Evolutionary conservation across 495 filamentous ascomycete species (phyloP), one percentile per base, ranked within the genome.

Genomic region (Astrothelium macrocarpum): DNA sequence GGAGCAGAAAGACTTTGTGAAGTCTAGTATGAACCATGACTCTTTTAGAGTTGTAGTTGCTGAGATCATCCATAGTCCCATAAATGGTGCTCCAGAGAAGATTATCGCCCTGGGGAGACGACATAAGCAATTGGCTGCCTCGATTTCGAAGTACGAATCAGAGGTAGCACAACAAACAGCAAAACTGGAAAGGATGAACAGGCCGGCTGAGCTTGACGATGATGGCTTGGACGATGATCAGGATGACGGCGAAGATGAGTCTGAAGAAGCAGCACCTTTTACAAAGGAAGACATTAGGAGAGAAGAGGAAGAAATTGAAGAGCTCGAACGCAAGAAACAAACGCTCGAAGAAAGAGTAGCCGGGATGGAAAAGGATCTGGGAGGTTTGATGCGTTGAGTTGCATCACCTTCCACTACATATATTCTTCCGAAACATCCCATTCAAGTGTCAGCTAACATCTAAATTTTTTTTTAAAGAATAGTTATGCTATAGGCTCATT

Each of bases 1-100:
- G 93, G 94, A 1, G 94, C 92, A 2, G 91, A 97, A 78, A 95
- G 91, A 76, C 80, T 98, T 29, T 91, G 90, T 70, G 81, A 79
- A 56, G 91, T 96, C 36, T 98, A 97, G 82, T 90, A 82, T 65
- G 81, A 9, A 49, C 58, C 28, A 29, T 28, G 5, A 62, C 14
- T 31, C 9, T 7, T 53, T 31, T 29, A 31, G 20, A 16, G 23
- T n/a, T 32, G 4, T 9, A 25, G 11, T 9, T 58, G 16, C 29
- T 39, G 68, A 62, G 3, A 23, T 46, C n/a, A 18, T 9, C 16
- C 28, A 20, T 26, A 89, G 87, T 64, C 87, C 87, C 9, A 86
- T 97, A 46, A 81, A 87, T 1, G 93, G 91, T 29, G 91, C 90
- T n/a, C 72, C 82, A 4, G 90, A 95, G 70, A 82, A 85, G 65